Evolutionary conservation across 768 basidiomycete species (phyloP), one percentile per base, ranked within the genome.

Genomic region (Clitopilus passeckerianus): DNA sequence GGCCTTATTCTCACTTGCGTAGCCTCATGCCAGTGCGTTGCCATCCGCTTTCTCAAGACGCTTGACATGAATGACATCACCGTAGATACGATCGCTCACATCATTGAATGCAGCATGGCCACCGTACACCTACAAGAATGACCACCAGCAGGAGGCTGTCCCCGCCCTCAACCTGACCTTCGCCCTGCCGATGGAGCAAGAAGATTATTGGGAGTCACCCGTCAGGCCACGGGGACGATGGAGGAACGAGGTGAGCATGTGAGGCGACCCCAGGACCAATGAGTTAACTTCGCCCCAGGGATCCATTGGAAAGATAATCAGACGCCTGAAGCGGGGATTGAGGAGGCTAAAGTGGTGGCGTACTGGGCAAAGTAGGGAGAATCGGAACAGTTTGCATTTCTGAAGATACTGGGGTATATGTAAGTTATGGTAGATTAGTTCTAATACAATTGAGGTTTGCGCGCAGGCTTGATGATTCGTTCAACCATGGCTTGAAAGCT

Each of bases 1-100:
- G 20, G 30, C 57, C 57, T 3, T 58, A 61, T 50, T 54, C 60
- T 22, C 52, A 61, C n/a, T n/a, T 58, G 41, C 52, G 37, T 10
- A 61, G 57, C 34, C 34, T 61, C 14, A 54, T 61, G 30, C 60
- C 60, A 14, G 60, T 61, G 46, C 35, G 57, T 24, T 16, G 18
- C 9, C 18, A 30, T 9, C 6, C 8, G 15, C 9, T 6, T n/a
- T 24, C 1, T 18, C n/a, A 18, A 41, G 5, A 12, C n/a, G n/a
- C 3, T 41, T 41, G 12, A 18, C 37, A 30, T 5, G n/a, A 14
- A 41, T 41, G n/a, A 41, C 37, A 15, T 41, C 12, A 18, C 3
- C 10, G 12, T 18, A 41, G 37, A 41, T 41, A 41, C 37, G n/a
- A 14, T 41, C 37, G 12, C n/a, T 41, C 37, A 41, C 37, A 14